A percentile compares a stretch with the other conserved stretches of the same genome.
These are phyloP conservation scores for Trichaptum fuscoviolaceum DNA, from an alignment of 768 basidiomycete genomes.

Conservation along the genomic window DNA sequence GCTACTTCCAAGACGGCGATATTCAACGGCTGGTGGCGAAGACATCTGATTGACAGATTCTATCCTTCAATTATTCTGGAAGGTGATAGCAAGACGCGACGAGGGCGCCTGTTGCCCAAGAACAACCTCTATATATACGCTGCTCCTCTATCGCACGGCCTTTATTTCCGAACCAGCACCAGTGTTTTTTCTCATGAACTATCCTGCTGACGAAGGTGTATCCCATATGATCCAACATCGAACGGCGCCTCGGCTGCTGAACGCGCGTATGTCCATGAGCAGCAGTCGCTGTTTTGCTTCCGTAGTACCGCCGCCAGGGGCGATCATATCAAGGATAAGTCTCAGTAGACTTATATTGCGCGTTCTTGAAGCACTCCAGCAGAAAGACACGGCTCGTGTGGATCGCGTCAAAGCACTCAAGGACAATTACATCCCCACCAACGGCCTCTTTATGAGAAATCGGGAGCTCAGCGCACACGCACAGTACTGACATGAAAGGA, in stretches of 20 bases:
- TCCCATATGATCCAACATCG: background rate
- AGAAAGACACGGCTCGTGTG: too few relatives aligned
- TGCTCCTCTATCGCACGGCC: background rate
- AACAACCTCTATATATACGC: background rate
- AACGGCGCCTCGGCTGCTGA: background rate
- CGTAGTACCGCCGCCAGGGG: background rate
- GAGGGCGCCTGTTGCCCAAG: background rate
- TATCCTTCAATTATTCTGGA: background rate
- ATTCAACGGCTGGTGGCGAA: conserved; percentile 8
- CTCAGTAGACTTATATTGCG: too few relatives aligned
- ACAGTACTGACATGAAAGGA: too few relatives aligned
- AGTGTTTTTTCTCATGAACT: background rate
- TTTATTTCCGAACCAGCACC: background rate
- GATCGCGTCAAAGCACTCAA: too few relatives aligned
- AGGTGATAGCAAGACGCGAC: background rate
- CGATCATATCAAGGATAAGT: too few relatives aligned
- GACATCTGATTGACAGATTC: background rate
- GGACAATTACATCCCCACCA: too few relatives aligned
- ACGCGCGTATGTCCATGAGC: background rate
- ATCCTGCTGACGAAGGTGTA: background rate
- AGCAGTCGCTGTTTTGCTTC: background rate
- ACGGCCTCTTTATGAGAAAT: too few relatives aligned
- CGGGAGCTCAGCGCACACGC: too few relatives aligned
- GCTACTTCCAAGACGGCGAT: conserved; percentile 15
- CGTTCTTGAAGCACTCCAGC: too few relatives aligned